Evolutionary conservation across 495 filamentous ascomycete species (phyloP).

Genomic region (Sordaria brevicollis): DNA sequence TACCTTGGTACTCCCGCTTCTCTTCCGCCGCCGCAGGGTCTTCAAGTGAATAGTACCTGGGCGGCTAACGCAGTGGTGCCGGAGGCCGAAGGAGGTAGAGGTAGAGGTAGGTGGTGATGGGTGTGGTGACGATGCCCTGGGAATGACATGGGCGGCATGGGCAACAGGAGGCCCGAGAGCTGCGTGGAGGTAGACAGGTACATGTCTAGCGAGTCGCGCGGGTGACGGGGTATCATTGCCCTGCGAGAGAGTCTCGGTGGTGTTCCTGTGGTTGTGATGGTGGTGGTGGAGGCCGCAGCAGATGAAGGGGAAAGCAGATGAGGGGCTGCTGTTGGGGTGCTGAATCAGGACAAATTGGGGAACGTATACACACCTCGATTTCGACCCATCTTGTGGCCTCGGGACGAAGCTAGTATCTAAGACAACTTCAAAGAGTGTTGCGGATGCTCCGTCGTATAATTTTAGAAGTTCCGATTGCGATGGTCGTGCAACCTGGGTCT

Average conservation of each 20-base stretch:
- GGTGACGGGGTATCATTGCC: neutral
- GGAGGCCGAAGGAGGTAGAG: neutral
- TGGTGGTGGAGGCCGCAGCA: neutral
- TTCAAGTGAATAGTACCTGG: neutral
- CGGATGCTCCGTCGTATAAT: neutral
- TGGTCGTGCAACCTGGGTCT: neutral
- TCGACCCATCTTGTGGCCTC: slow-evolving; percentile 25
- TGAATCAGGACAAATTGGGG: neutral
- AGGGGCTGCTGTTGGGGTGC: neutral
- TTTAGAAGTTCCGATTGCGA: neutral
- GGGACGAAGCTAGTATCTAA: neutral
- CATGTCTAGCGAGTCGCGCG: neutral
- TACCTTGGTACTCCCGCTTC: neutral
- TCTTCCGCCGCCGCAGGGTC: neutral
- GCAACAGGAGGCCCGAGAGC: neutral
- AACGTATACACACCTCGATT: slow-evolving; percentile 37
- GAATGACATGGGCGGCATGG: neutral
- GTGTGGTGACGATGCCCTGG: neutral
- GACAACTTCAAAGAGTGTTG: neutral
- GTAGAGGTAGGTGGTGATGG: neutral
- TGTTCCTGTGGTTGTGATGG: neutral
- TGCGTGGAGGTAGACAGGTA: neutral
- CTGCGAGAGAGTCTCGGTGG: neutral
- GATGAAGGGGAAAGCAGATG: neutral
- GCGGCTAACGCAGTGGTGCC: neutral